These are phyloP conservation scores for Starmerella kuoi DNA, from an alignment of 805 yeast species.

Conservation along the genomic window DNA sequence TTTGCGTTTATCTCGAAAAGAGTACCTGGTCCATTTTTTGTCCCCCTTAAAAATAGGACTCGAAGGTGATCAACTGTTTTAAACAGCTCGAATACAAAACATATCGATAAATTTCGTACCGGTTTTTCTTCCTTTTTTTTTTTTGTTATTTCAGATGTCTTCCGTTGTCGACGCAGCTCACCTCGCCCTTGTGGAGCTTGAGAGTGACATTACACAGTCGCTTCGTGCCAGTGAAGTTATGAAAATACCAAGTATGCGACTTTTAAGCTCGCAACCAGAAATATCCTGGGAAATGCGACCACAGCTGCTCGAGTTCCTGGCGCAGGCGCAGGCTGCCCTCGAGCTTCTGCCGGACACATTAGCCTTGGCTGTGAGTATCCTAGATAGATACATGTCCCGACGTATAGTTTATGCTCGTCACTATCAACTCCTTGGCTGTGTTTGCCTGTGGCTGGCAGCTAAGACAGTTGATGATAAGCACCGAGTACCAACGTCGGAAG, in stretches of 20 bases:
- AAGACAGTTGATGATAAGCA: conserved; percentile 68
- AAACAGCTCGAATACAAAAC: too few relatives aligned
- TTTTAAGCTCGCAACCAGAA: conserved; percentile 83
- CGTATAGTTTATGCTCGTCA: conserved; percentile 76
- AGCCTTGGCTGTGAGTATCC: conserved; percentile 58
- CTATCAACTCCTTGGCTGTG: conserved; percentile 79
- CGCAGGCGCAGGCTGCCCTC: conserved; percentile 49
- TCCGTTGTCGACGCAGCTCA: conserved; percentile 19
- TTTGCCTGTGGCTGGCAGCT: conserved; percentile 86
- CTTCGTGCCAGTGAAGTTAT: conserved; percentile 12
- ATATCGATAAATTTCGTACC: too few relatives aligned
- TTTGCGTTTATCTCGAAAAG: too few relatives aligned
- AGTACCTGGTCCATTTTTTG: too few relatives aligned
- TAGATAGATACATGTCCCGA: conserved; percentile 84
- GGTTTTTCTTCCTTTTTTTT: too few relatives aligned
- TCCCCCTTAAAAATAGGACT: too few relatives aligned
- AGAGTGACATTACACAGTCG: conserved; percentile 16
- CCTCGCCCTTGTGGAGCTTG: conserved; percentile 20
- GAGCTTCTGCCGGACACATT: conserved; percentile 55
- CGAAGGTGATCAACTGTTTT: too few relatives aligned
- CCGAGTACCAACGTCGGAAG: conserved; percentile 60
- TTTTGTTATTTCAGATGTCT: conserved; percentile 1
- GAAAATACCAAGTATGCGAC: conserved; percentile 40
- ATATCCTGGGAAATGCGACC: conserved; percentile 61
- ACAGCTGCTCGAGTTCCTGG: conserved; percentile 63